A percentile compares a stretch with the other conserved stretches of the same genome.
phyloP scores from a whole-genome alignment of 768 basidiomycete species.

The Rhizopogon roseolus region DNA sequence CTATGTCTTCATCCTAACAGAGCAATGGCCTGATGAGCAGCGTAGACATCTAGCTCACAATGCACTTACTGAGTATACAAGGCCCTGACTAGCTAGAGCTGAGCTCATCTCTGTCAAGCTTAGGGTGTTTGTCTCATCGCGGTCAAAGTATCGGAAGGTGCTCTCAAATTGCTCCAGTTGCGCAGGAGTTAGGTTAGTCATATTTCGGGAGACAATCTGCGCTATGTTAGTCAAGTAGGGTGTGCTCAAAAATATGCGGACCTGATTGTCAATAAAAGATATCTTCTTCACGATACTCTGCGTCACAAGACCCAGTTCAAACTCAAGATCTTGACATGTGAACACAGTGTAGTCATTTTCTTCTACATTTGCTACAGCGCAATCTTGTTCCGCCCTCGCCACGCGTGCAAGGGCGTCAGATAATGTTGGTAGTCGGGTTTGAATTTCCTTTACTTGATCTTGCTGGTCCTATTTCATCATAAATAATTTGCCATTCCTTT shows the following conservation, averaged over 20 bases:
- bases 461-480: conserved; percentile 61
- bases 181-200: conserved; percentile 92
- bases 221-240: not conserved
- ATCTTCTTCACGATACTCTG: conserved; percentile 85
- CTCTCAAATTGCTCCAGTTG: conserved; percentile 95
- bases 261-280: conserved; percentile 97
- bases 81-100: conserved; percentile 89
- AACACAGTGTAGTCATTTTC: conserved; percentile 96
- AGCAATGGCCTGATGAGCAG: not conserved
- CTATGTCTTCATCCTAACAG: conserved; percentile 78
- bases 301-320: conserved; percentile 79
- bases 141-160: conserved; percentile 97
- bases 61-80: conserved; percentile 74
- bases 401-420: conserved; percentile 54
- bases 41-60: not conserved
- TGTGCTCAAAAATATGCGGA: conserved; percentile 16
- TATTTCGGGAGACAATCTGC: conserved; percentile 89
- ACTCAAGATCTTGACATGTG: conserved; percentile 83
- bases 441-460: conserved; percentile 56
- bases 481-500: conserved; percentile 4
- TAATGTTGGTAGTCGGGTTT: conserved; percentile 63
- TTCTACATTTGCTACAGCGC: conserved; percentile 85
- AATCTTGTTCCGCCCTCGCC: conserved; percentile 64
- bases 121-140: conserved; percentile 87
- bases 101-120: conserved; percentile 84